Percentiles rank a stretch among this genome's conserved stretches.
These are phyloP conservation scores for Monosporascus sp. DNA, from an alignment of 2,329 filamentous ascomycete species.

Conservation along the genomic window DNA sequence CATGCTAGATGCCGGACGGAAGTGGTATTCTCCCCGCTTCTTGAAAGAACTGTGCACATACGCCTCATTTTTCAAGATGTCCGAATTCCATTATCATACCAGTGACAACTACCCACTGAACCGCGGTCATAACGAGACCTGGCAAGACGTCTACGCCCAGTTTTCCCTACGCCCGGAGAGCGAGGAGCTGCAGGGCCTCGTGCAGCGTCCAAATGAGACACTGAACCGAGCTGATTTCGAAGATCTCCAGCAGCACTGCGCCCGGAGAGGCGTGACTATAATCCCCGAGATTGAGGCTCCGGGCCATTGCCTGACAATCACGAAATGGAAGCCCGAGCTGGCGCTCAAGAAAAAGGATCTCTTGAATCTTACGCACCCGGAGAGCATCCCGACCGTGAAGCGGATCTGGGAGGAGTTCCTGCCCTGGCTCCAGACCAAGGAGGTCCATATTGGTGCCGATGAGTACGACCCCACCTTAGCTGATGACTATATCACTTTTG, in stretches of 20 bases:
- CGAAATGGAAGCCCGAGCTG: constrained; percentile 51
- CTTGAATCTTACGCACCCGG: constrained; percentile 48
- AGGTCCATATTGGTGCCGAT: constrained; percentile 51
- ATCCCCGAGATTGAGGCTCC: constrained; percentile 52
- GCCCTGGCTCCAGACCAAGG: constrained; percentile 51
- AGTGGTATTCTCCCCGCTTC: constrained; percentile 37
- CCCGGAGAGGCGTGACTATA: constrained; percentile 44
- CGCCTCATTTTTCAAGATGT: constrained; percentile 42
- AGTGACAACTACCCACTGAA: constrained; percentile 46
- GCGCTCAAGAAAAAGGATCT: constrained; percentile 41
- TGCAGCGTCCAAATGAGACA: constrained; percentile 42
- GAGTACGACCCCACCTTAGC: constrained; percentile 43
- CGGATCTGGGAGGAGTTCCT: constrained; percentile 48
- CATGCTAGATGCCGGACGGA: constrained; percentile 39
- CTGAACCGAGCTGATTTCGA: constrained; percentile 41
- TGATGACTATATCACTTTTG: constrained; percentile 46
- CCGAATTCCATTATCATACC: constrained; percentile 44
- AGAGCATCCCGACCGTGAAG: constrained; percentile 47
- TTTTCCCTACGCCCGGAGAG: constrained; percentile 36
- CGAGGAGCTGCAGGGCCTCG: constrained; percentile 32
- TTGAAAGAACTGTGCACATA: constrained; percentile 40
- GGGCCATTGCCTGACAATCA: constrained; percentile 47
- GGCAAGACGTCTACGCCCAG: constrained; percentile 40
- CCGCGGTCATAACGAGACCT: constrained; percentile 40
- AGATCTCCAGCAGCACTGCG: constrained; percentile 45